phyloP scores from a whole-genome alignment of 2,329 filamentous ascomycete species.

The Xylariales sp. region DNA sequence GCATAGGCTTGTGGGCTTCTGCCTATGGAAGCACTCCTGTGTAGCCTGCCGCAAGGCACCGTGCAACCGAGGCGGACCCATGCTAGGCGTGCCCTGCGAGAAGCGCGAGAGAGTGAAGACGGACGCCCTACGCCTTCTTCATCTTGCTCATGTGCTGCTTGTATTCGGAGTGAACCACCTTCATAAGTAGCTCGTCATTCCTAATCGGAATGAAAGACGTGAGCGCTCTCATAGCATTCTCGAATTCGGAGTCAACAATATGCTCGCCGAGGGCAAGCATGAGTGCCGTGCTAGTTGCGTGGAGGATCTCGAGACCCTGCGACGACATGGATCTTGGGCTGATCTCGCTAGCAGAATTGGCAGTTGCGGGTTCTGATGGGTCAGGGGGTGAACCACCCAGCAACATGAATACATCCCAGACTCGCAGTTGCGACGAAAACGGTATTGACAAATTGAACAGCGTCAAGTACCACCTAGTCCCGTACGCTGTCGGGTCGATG shows the following conservation, averaged over 20 bases:
- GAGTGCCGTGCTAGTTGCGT: constrained; percentile 83
- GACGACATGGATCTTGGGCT: constrained; percentile 33
- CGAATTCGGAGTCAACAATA: constrained; percentile 88
- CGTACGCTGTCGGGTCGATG: constrained; percentile 88
- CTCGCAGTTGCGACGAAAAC: constrained; percentile 85
- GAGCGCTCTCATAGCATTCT: constrained; percentile 95
- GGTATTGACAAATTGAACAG: constrained; percentile 96
- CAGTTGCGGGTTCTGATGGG: constrained; percentile 8
- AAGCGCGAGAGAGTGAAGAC: constrained; percentile 9
- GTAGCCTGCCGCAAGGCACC: background rate
- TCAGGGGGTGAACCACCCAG: constrained; percentile 69
- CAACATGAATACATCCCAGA: constrained; percentile 98
- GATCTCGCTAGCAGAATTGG: background rate
- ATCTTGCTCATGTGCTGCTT: constrained; percentile 53
- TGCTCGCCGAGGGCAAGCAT: constrained; percentile 88
- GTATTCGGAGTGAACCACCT: constrained; percentile 82
- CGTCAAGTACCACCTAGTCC: constrained; percentile 94
- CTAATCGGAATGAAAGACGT: constrained; percentile 92
- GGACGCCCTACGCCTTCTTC: constrained; percentile 31
- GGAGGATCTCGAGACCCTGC: constrained; percentile 77
- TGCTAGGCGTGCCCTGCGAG: background rate
- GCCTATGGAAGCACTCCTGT: background rate
- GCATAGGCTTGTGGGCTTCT: background rate
- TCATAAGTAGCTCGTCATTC: constrained; percentile 91
- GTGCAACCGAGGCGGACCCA: background rate